Evolutionary conservation across 225 moss, liverwort and hornwort genomes (phyloP).

Genomic region (Pseudoscleropodium purum): DNA sequence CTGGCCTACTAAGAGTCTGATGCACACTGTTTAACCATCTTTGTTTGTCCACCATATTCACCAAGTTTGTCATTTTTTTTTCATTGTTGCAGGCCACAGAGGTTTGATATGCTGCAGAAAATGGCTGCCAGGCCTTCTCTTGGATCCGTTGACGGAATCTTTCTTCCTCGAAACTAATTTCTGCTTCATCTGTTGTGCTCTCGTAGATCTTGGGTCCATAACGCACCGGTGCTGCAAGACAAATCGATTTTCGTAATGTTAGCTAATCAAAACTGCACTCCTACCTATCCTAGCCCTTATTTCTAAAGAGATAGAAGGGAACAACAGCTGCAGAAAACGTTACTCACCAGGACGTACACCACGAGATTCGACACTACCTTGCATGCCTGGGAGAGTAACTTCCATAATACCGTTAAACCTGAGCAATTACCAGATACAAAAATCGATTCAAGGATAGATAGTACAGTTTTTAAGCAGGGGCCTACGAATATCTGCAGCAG

Average conservation of each 20-base stretch:
- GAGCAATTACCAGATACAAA: neutral
- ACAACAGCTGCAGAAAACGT: neutral
- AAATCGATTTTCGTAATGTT: neutral
- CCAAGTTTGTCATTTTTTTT: neutral
- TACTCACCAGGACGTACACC: conserved; percentile 13
- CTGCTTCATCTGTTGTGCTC: neutral
- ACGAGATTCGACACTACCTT: neutral
- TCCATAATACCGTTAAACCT: conserved; percentile 5
- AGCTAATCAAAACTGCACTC: neutral
- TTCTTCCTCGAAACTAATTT: conserved; percentile 40
- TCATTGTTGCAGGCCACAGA: neutral
- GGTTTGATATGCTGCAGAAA: neutral
- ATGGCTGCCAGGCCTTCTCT: neutral
- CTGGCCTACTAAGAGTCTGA: neutral
- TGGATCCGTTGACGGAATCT: conserved; percentile 9
- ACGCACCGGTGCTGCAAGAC: conserved; percentile 5
- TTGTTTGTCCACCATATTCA: neutral
- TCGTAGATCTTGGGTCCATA: conserved; percentile 20
- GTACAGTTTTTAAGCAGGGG: too few relatives aligned
- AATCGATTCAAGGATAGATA: neutral
- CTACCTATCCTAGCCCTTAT: neutral
- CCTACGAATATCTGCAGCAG: neutral
- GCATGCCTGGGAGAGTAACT: conserved; percentile 5
- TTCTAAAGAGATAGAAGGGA: neutral
- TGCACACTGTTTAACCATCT: neutral